Evolutionary conservation across 495 filamentous ascomycete species (phyloP).

Genomic region (Amniculicola lignicola): DNA sequence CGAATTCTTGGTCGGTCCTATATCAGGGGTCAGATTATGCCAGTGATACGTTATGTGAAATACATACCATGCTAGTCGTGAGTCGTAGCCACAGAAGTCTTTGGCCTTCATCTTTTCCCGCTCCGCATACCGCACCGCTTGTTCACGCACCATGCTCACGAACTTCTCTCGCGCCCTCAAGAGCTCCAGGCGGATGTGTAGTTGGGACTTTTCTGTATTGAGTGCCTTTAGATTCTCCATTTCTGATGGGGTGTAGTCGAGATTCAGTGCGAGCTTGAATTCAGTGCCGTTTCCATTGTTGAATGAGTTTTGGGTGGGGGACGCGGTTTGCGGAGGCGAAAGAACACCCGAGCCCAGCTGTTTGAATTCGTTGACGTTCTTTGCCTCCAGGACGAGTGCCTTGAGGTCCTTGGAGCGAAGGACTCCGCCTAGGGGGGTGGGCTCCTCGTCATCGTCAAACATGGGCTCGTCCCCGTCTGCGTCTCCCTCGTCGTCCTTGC

Average conservation of each 20-base stretch:
- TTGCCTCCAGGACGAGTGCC: slow-evolving; percentile 49
- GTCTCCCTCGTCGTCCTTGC: slow-evolving; percentile 33
- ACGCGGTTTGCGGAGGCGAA: slow-evolving; percentile 40
- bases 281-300: slow-evolving; percentile 13
- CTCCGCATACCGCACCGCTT: slow-evolving; percentile 34
- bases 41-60: too few species aligned
- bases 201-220: slow-evolving; percentile 29
- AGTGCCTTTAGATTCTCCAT: slow-evolving; percentile 31
- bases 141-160: slow-evolving; percentile 37
- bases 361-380: slow-evolving; percentile 54
- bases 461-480: slow-evolving; percentile 30
- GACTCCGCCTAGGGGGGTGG: slow-evolving; percentile 56
- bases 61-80: slow-evolving; percentile 58
- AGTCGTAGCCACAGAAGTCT: slow-evolving; percentile 65
- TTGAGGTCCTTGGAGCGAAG: slow-evolving; percentile 59
- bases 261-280: background rate
- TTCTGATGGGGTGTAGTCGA: slow-evolving; percentile 33
- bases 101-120: slow-evolving; percentile 47
- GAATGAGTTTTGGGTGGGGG: slow-evolving; percentile 30
- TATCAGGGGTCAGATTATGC: too few species aligned
- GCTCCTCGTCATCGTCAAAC: slow-evolving; percentile 44
- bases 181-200: slow-evolving; percentile 34
- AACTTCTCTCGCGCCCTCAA: slow-evolving; percentile 45
- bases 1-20: slow-evolving; percentile 61
- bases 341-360: slow-evolving; percentile 53